Evolutionary conservation across 495 filamentous ascomycete genomes (phyloP), one percentile per base, ranked within the genome.

Genomic region (Penicillium paradoxum): DNA sequence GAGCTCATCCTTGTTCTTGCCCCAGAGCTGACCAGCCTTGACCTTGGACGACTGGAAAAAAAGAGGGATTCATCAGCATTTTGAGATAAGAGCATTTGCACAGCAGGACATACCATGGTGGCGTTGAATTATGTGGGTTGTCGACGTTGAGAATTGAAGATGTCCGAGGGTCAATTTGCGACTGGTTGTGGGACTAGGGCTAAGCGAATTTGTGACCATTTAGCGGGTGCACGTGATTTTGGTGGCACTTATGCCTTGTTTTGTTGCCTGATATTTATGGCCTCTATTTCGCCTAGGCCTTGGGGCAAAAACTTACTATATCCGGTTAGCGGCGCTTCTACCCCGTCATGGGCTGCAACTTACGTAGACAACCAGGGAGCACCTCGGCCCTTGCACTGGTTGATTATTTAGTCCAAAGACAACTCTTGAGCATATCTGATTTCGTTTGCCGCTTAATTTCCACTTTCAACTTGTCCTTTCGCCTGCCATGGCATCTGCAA

Each of bases 1-100:
- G 73, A 98, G 83, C 62, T 98, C 95, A 67, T 92, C 88, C 85
- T 97, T 97, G 85, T 80, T 88, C 90, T 99, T 99, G 76, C 85
- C 84, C 93, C 95, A 97, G 73, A 99, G 88, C 78, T 86, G 82
- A 78, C 80, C 83, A 72, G 91, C 83, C 83, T 96, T 97, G 76
- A 97, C 89, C 81, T 95, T 95, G 72, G 83, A 80, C 79, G 90
- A 95, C 90, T 92, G 58, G 22, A 60, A 50, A 56, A 48, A 45
- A 53, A 18, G 30, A 51, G 49, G 24, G 38, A 29, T 45, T 45
- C 47, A 43, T 70, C 58, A 73, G 67, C 49, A 50, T 39, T 49
- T 36, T 39, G 34, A 19, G 6, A 40, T 36, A 14, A 15, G 14
- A 53, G 55, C 53, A 41, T 36, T 47, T 27, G 44, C 42, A 17